These are phyloP conservation scores for Myxozyma neglecta DNA, from an alignment of 805 yeast species.

Conservation along the genomic window DNA sequence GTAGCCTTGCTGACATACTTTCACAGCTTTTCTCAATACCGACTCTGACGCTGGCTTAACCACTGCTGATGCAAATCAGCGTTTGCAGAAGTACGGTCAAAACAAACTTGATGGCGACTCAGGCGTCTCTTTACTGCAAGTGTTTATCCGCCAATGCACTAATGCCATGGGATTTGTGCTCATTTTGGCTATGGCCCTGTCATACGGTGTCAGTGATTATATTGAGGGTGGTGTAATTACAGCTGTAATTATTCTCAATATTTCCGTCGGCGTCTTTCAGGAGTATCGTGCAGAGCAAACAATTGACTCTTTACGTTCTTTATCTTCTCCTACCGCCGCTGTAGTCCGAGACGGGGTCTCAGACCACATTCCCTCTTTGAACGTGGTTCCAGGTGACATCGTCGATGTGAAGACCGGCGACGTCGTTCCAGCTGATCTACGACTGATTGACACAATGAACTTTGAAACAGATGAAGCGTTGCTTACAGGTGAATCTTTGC, in stretches of 20 bases:
- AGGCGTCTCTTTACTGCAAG: slow-evolving; percentile 53
- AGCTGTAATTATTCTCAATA: slow-evolving; percentile 63
- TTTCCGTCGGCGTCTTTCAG: slow-evolving; percentile 66
- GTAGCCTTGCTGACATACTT: not conserved
- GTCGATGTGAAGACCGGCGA: slow-evolving; percentile 67
- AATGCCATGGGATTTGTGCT: slow-evolving; percentile 75
- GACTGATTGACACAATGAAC: slow-evolving; percentile 58
- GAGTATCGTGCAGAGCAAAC: slow-evolving; percentile 76
- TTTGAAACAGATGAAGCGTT: slow-evolving; percentile 72
- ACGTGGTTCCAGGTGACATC: slow-evolving; percentile 73
- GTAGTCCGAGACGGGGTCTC: slow-evolving; percentile 64
- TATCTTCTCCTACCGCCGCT: slow-evolving; percentile 69
- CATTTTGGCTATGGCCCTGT: slow-evolving; percentile 46
- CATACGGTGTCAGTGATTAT: slow-evolving; percentile 74
- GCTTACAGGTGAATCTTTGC: slow-evolving; percentile 65
- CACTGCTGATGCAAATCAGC: slow-evolving; percentile 38
- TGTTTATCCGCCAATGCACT: slow-evolving; percentile 64
- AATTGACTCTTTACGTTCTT: slow-evolving; percentile 67
- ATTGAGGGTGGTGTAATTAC: slow-evolving; percentile 80
- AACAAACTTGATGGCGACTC: slow-evolving; percentile 63
- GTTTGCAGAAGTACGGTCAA: slow-evolving; percentile 49
- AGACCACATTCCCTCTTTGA: slow-evolving; percentile 57
- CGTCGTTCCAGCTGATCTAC: slow-evolving; percentile 71
- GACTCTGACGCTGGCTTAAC: slow-evolving; percentile 53
- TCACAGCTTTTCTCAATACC: slow-evolving; percentile 42